These are phyloP conservation scores for Silene uniflora DNA, from an alignment of 148 eudicot genomes.

Conservation along the genomic window DNA sequence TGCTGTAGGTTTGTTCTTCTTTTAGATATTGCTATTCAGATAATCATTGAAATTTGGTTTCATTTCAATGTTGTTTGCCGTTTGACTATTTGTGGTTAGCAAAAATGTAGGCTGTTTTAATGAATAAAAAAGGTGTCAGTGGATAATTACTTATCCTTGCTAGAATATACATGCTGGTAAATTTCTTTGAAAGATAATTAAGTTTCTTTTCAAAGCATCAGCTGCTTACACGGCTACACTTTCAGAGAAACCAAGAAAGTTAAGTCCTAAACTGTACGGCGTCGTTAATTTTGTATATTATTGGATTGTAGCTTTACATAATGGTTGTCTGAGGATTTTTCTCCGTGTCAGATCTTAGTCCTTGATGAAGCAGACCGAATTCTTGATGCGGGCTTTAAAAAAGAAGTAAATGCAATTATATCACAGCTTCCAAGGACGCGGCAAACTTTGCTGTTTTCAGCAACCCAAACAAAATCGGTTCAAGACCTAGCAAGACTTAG, in stretches of 20 bases:
- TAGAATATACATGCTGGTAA: not conserved
- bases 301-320: not conserved
- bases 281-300: not conserved
- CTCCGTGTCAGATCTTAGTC: conserved; percentile 70
- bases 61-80: no score
- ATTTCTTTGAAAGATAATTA: not conserved
- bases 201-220: not conserved
- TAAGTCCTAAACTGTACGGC: not conserved
- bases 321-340: conserved; percentile 34
- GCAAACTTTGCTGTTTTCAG: conserved; percentile 86
- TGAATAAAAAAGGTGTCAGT: no score
- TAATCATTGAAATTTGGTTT: not conserved
- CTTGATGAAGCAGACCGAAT: conserved; percentile 98
- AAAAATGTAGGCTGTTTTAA: no score
- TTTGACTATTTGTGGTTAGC: no score
- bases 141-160: not conserved
- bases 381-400: conserved; percentile 85
- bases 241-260: not conserved
- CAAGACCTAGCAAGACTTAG: conserved; percentile 94
- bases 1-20: not conserved
- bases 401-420: conserved; percentile 66
- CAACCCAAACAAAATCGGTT: conserved; percentile 92
- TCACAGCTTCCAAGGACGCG: conserved; percentile 78
- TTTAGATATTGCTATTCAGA: not conserved
- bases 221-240: no score